phyloP scores from a whole-genome alignment of 129 eudicot species.

The Gnaphalium uliginosum region DNA sequence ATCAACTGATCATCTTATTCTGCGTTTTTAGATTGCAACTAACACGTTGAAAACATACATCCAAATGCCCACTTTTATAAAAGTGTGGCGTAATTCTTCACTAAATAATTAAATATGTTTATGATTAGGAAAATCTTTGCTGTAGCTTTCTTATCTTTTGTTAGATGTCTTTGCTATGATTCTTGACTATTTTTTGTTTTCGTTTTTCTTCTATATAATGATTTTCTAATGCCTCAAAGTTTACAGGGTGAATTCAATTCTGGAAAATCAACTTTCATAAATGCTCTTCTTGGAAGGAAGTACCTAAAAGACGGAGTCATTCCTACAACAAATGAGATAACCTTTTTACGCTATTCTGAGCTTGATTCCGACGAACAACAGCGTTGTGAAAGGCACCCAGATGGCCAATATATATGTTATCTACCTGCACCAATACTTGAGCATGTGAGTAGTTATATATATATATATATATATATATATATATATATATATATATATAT shows the following conservation, averaged over 20 bases:
- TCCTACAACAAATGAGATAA: slow-evolving; percentile 95
- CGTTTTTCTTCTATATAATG: neutral
- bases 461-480: neutral
- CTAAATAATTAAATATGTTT: neutral
- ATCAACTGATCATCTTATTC: neutral
- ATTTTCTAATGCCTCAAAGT: slow-evolving; percentile 20
- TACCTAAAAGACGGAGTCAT: slow-evolving; percentile 89
- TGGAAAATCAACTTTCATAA: slow-evolving; percentile 91
- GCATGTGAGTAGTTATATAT: slow-evolving; percentile 48
- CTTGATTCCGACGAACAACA: slow-evolving; percentile 52
- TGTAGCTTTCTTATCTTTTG: neutral
- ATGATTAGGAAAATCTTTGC: slow-evolving; percentile 3
- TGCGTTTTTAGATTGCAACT: neutral
- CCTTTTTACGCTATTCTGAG: slow-evolving; percentile 77
- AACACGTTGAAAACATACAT: neutral
- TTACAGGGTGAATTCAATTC: slow-evolving; percentile 96
- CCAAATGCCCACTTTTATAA: neutral
- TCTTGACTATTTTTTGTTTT: neutral
- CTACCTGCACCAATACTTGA: slow-evolving; percentile 82
- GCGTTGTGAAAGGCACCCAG: slow-evolving; percentile 88
- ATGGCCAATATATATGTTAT: slow-evolving; percentile 89
- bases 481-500: too few relatives aligned
- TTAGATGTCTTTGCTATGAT: slow-evolving; percentile 6
- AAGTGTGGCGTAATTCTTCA: neutral
- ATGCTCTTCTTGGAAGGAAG: slow-evolving; percentile 87